phyloP scores from a whole-genome alignment of 805 yeast genomes.

The Starmera dryadoides region DNA sequence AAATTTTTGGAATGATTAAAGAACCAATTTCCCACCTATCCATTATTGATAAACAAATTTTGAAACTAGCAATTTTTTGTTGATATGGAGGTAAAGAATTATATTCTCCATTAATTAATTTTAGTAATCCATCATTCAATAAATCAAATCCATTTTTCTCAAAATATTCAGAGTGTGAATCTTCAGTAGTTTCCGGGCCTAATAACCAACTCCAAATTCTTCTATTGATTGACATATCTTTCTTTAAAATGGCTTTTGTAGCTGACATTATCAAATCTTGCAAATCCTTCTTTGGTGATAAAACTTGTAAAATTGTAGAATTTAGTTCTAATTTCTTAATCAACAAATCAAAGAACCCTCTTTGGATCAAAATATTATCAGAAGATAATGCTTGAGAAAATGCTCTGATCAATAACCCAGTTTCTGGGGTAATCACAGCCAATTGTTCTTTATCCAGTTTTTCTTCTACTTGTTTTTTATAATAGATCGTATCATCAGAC shows the following conservation, averaged over 20 bases:
- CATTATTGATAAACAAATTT: slow-evolving; percentile 65
- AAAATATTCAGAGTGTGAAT: slow-evolving; percentile 39
- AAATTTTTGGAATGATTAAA: slow-evolving; percentile 57
- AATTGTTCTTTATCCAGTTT: slow-evolving; percentile 42
- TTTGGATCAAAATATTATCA: slow-evolving; percentile 66
- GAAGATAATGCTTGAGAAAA: slow-evolving; percentile 59
- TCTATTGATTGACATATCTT: slow-evolving; percentile 92
- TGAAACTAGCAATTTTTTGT: slow-evolving; percentile 44
- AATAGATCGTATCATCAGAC: slow-evolving; percentile 13
- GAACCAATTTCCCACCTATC: slow-evolving; percentile 95
- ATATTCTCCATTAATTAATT: slow-evolving; percentile 30
- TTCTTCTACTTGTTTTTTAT: slow-evolving; percentile 15
- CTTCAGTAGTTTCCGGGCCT: slow-evolving; percentile 55
- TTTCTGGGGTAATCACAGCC: slow-evolving; percentile 64
- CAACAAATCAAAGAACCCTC: slow-evolving; percentile 84
- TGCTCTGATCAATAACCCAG: slow-evolving; percentile 73
- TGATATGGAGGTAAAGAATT: slow-evolving; percentile 7
- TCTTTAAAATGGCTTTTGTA: slow-evolving; percentile 60
- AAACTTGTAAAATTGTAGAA: slow-evolving; percentile 44
- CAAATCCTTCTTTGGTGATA: slow-evolving; percentile 46
- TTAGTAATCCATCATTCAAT: slow-evolving; percentile 46
- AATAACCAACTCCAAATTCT: slow-evolving; percentile 90
- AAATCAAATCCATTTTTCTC: slow-evolving; percentile 42
- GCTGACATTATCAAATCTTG: slow-evolving; percentile 54
- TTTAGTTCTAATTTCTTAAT: slow-evolving; percentile 59